A percentile compares a stretch with the other conserved stretches of the same genome.
Conservation (phyloP, 345 rosid genomes). For the Nephelium lappaceum region DNA sequence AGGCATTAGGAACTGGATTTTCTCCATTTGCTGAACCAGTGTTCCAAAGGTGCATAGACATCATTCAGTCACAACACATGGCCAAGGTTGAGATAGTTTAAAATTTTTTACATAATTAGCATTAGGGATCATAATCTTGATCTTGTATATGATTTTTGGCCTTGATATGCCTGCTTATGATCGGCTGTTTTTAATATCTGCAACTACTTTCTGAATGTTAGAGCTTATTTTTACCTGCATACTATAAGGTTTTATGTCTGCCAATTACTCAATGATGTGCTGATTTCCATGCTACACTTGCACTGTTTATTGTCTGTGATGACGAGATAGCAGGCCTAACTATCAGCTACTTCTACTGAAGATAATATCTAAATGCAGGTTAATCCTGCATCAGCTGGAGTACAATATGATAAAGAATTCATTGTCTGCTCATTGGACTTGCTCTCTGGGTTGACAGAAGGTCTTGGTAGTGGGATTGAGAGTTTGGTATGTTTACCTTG, state of each 20-base stretch:
- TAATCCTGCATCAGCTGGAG: slow-evolving; percentile 74
- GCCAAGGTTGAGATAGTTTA: slow-evolving; percentile 65
- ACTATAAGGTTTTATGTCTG: neutral
- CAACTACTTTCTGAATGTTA: neutral
- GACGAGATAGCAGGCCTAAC: neutral
- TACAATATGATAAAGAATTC: slow-evolving; percentile 83
- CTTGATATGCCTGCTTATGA: neutral
- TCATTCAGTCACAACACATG: slow-evolving; percentile 75
- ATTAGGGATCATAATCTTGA: neutral
- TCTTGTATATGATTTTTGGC: neutral
- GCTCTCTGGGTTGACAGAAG: slow-evolving; percentile 91
- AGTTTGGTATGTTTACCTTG: slow-evolving; percentile 69
- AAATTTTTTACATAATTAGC: neutral
- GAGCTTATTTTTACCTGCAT: neutral
- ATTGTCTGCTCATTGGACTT: slow-evolving; percentile 89
- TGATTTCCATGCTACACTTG: neutral
- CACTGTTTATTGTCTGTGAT: neutral
- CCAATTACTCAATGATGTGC: neutral
- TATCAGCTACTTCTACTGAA: neutral
- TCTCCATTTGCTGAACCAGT: slow-evolving; percentile 94
- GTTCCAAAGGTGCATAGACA: slow-evolving; percentile 83
- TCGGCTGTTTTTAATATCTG: neutral
- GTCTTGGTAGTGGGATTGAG: slow-evolving; percentile 90
- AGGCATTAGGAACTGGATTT: slow-evolving; percentile 93
- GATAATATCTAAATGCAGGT: slow-evolving; percentile 44